These are phyloP conservation scores for Hymenoscyphus repandus DNA, from an alignment of 2,329 filamentous ascomycete species.

Conservation along the genomic window DNA sequence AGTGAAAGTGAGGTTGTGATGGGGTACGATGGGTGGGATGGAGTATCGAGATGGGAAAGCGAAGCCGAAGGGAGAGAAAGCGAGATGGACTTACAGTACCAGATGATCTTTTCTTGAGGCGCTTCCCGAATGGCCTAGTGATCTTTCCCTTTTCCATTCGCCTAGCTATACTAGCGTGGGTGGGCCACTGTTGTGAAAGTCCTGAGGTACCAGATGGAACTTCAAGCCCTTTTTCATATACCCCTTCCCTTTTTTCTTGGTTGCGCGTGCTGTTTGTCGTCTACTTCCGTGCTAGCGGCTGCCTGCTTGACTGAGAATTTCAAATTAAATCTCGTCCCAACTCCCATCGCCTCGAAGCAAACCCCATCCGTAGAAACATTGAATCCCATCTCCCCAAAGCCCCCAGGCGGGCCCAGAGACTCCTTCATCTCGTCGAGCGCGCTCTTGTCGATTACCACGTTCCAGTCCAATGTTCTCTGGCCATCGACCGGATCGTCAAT, in stretches of 20 bases:
- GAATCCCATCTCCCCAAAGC: slow-evolving; percentile 15
- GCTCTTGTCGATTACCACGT: slow-evolving; percentile 3
- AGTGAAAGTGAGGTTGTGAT: neutral
- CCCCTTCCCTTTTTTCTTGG: neutral
- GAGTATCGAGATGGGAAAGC: too few relatives aligned
- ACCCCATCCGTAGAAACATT: slow-evolving; percentile 9
- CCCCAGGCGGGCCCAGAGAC: slow-evolving; percentile 12
- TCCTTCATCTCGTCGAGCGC: slow-evolving; percentile 14
- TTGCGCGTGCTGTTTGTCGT: neutral
- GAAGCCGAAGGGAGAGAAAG: too few relatives aligned
- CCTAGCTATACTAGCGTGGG: too few relatives aligned
- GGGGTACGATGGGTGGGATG: too few relatives aligned
- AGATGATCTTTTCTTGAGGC: too few relatives aligned
- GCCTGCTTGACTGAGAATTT: slow-evolving; percentile 1
- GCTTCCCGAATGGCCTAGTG: too few relatives aligned
- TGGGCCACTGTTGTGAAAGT: too few relatives aligned
- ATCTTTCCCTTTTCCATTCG: too few relatives aligned
- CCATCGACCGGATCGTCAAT: slow-evolving; percentile 1
- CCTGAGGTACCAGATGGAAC: neutral
- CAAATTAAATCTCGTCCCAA: slow-evolving; percentile 12
- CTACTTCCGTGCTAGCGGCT: neutral
- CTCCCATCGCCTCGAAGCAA: slow-evolving; percentile 12
- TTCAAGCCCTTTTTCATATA: neutral
- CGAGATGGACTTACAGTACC: too few relatives aligned
- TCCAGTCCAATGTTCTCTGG: slow-evolving; percentile 7